Evolutionary conservation across 192 early-diverging fungal genomes (phyloP).

Genomic region (Funneliformis geosporum): DNA sequence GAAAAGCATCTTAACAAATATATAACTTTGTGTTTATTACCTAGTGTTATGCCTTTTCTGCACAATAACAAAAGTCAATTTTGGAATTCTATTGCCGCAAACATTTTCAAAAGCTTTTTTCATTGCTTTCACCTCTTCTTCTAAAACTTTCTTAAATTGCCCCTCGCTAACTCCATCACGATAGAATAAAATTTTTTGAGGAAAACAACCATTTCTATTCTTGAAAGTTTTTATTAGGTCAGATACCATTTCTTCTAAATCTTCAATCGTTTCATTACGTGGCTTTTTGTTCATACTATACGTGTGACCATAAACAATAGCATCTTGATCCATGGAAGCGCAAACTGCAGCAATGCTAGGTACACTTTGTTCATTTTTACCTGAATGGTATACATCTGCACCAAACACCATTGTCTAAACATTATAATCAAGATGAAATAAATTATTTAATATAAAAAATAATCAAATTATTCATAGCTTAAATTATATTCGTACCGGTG

Average conservation of each 20-base stretch:
- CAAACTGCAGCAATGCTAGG: conserved; percentile 26
- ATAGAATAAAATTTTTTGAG: conserved; percentile 75
- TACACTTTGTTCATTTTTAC: conserved; percentile 3
- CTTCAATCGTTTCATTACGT: conserved; percentile 63
- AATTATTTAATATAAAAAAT: too few relatives aligned
- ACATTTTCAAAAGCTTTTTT: background rate
- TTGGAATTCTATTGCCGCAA: conserved; percentile 44
- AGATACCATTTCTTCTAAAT: conserved; percentile 58
- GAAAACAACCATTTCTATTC: conserved; percentile 60
- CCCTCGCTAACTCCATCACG: conserved; percentile 86
- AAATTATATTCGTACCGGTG: background rate
- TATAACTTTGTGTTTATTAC: conserved; percentile 24
- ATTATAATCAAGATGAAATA: too few relatives aligned
- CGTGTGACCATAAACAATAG: conserved; percentile 57
- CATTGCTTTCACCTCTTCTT: background rate
- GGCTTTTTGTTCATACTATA: conserved; percentile 46
- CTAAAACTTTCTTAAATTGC: conserved; percentile 44
- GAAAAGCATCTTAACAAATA: too few relatives aligned
- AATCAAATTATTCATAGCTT: too few relatives aligned
- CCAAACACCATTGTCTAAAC: background rate
- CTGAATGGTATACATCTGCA: conserved; percentile 15
- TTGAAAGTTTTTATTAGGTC: conserved; percentile 63
- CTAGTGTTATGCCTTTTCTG: conserved; percentile 90
- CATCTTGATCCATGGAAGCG: conserved; percentile 59
- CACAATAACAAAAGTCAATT: conserved; percentile 82